These are phyloP conservation scores for Meripilus lineatus DNA, from an alignment of 1,284 basidiomycete genomes.

Conservation along the genomic window DNA sequence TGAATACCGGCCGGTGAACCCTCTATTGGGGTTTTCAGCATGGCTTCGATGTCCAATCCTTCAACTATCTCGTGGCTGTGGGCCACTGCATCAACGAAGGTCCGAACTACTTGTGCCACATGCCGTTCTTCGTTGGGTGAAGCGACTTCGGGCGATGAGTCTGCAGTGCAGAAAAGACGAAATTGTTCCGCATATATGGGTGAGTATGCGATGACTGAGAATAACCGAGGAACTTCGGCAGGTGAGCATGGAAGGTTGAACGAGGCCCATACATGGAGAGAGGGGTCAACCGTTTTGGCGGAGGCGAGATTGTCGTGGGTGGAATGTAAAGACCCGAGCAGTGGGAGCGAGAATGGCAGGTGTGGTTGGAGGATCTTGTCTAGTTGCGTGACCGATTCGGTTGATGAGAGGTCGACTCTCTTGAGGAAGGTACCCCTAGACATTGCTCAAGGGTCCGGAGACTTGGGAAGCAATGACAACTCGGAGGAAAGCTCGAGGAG, in stretches of 20 bases:
- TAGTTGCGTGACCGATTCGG: background rate
- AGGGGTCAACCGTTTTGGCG: background rate
- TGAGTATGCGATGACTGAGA: slow-evolving; percentile 4
- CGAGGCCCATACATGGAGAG: slow-evolving; percentile 1
- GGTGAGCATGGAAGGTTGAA: background rate
- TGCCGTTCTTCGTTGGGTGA: slow-evolving; percentile 1
- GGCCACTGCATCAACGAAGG: background rate
- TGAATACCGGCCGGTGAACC: background rate
- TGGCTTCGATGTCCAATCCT: background rate
- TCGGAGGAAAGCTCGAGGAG: background rate
- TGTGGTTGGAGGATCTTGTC: slow-evolving; percentile 1
- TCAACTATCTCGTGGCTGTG: background rate
- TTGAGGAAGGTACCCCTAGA: background rate
- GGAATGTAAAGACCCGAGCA: slow-evolving; percentile 1
- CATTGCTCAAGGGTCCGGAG: too few species aligned
- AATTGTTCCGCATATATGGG: background rate
- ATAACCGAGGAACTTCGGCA: background rate
- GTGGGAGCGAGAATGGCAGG: slow-evolving; percentile 1
- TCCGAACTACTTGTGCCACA: background rate
- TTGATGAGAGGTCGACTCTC: background rate
- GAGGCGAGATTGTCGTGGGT: background rate
- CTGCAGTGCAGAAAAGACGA: slow-evolving; percentile 6
- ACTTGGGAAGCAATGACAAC: background rate
- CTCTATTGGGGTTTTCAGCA: background rate
- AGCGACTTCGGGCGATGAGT: background rate